Evolutionary conservation across 2,329 filamentous ascomycete species (phyloP).

Genomic region (Apiospora pterosperma): DNA sequence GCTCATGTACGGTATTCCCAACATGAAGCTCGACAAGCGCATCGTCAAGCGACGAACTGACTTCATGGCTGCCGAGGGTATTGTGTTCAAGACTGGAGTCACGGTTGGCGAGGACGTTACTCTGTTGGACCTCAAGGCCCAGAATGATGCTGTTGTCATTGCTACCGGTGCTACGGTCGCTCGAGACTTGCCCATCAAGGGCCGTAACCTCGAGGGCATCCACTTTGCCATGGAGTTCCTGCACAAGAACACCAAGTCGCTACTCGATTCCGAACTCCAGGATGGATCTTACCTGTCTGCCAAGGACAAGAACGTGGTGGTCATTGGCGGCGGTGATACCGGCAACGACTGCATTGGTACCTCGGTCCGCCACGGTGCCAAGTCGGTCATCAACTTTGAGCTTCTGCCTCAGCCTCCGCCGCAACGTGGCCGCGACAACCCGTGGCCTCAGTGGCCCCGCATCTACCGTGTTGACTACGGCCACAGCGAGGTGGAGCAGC

Average conservation of each 20-base stretch:
- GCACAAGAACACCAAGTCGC: constrained; percentile 95
- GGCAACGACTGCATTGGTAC: constrained; percentile 98
- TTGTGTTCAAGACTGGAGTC: constrained; percentile 76
- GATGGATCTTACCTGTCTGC: constrained; percentile 89
- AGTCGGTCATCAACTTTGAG: constrained; percentile 96
- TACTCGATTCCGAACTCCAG: constrained; percentile 83
- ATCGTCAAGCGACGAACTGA: constrained; percentile 93
- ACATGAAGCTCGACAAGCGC: constrained; percentile 99
- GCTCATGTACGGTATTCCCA: constrained; percentile 97
- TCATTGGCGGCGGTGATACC: constrained; percentile 96
- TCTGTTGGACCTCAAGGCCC: constrained; percentile 67
- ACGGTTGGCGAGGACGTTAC: constrained; percentile 73
- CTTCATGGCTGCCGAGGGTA: constrained; percentile 87
- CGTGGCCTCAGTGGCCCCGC: constrained; percentile 97
- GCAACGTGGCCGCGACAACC: constrained; percentile 89
- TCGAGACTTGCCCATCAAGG: constrained; percentile 87
- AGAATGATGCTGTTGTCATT: constrained; percentile 82
- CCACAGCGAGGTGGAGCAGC: constrained; percentile 91
- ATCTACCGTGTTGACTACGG: constrained; percentile 99
- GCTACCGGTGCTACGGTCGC: constrained; percentile 91
- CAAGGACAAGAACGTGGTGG: constrained; percentile 92
- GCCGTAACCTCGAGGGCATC: constrained; percentile 82
- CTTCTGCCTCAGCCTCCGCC: constrained; percentile 87
- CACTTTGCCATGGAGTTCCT: constrained; percentile 98
- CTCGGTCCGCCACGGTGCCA: constrained; percentile 90